A percentile compares a stretch with the other conserved stretches of the same genome.
Conservation (phyloP, 495 filamentous ascomycete genomes). For the Penicillium bialowiezense region DNA sequence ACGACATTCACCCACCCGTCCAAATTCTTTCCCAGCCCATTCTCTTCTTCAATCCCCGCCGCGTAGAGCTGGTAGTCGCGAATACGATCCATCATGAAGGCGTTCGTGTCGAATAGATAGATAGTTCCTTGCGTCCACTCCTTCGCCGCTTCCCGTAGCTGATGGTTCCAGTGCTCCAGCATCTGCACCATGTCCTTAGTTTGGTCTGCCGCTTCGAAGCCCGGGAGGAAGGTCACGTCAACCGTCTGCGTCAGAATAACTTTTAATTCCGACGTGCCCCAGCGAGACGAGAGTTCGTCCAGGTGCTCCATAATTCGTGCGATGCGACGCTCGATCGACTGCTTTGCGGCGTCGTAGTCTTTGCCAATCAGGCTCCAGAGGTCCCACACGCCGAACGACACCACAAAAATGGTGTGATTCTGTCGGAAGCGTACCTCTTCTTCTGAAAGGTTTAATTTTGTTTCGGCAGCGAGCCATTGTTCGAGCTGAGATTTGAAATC, state of each 20-base stretch:
- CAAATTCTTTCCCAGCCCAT: constrained; percentile 38
- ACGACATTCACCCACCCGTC: constrained; percentile 42
- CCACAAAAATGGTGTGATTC: constrained; percentile 36
- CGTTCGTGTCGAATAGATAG: constrained; percentile 50
- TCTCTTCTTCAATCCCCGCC: constrained; percentile 41
- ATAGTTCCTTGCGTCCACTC: constrained; percentile 43
- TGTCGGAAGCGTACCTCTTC: constrained; percentile 23
- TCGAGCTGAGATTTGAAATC: constrained; percentile 44
- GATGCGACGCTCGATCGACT: constrained; percentile 42
- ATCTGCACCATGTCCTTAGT: constrained; percentile 43
- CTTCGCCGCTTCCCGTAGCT: constrained; percentile 36
- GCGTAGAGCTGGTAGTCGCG: constrained; percentile 43
- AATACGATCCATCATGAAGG: constrained; percentile 49
- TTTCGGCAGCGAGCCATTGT: constrained; percentile 39
- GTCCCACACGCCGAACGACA: constrained; percentile 52
- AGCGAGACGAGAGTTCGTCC: constrained; percentile 32
- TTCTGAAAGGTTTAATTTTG: constrained; percentile 16
- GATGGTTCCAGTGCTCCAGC: constrained; percentile 44
- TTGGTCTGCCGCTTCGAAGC: constrained; percentile 30
- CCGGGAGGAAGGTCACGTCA: constrained; percentile 52
- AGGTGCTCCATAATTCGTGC: constrained; percentile 45
- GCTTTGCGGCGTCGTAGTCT: constrained; percentile 27
- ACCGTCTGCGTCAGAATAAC: constrained; percentile 47
- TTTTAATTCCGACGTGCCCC: constrained; percentile 40
- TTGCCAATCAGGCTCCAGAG: constrained; percentile 45